Percentiles rank a stretch among this genome's conserved stretches.
Evolutionary conservation across 345 rosid species (phyloP).

Genomic region (Moricandia arvensis): DNA sequence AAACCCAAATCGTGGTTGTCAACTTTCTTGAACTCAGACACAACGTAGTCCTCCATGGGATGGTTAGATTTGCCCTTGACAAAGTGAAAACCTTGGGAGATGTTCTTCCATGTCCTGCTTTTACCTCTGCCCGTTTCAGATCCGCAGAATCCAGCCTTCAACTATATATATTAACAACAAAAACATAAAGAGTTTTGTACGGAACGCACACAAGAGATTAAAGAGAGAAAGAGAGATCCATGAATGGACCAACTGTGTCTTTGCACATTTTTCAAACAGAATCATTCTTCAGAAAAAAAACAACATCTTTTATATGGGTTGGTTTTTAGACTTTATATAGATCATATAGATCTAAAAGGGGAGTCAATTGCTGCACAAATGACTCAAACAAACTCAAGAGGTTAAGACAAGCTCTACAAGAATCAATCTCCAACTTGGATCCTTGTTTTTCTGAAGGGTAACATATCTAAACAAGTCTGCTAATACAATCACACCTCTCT

Average conservation of each 20-base stretch:
- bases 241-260: neutral
- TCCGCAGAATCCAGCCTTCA: conserved; percentile 59
- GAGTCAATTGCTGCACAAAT: neutral
- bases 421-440: neutral
- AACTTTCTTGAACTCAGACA: conserved; percentile 60
- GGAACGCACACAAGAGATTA: neutral
- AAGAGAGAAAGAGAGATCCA: neutral
- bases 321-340: neutral
- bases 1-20: conserved; percentile 62
- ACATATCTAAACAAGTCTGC: too few species aligned
- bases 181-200: neutral
- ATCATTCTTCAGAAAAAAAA: neutral
- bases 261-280: neutral
- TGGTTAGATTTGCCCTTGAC: conserved; percentile 84
- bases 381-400: neutral
- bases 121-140: conserved; percentile 77
- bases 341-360: neutral
- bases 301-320: too few species aligned
- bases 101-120: conserved; percentile 56
- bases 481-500: too few species aligned
- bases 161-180: conserved; percentile 37
- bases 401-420: neutral
- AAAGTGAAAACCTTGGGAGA: conserved; percentile 66
- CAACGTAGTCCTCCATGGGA: conserved; percentile 82
- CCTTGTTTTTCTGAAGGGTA: too few species aligned